Percentiles rank a stretch among this genome's conserved stretches.
phyloP scores from a whole-genome alignment of 2,329 filamentous ascomycete genomes.

The Neofusicoccum laricinum region DNA sequence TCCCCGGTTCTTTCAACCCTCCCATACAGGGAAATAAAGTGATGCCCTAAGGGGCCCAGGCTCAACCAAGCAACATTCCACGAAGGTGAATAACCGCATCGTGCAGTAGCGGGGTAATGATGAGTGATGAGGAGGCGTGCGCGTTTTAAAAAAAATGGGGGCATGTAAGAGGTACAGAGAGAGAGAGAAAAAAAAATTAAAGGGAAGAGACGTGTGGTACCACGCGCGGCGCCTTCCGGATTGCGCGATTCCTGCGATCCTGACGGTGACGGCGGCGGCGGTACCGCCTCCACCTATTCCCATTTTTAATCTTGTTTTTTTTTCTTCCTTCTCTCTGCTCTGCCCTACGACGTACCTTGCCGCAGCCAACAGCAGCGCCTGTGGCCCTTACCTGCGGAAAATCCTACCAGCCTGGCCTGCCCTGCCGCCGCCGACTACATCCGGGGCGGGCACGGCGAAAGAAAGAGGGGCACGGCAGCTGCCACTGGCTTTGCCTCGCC shows the following conservation, averaged over 20 bases:
- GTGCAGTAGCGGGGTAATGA: not conserved
- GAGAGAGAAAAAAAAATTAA: too few species aligned
- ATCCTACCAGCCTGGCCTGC: not conserved
- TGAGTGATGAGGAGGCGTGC: too few species aligned
- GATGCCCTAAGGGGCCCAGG: too few species aligned
- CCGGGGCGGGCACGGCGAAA: not conserved
- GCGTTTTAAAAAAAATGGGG: too few species aligned
- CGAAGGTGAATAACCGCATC: not conserved
- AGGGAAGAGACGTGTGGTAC: not conserved
- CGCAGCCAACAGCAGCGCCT: too few species aligned
- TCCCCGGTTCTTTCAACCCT: not conserved
- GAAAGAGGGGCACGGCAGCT: slow-evolving; percentile 5
- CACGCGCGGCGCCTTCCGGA: not conserved
- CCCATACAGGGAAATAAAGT: not conserved
- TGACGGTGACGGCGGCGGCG: not conserved
- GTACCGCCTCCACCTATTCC: too few species aligned
- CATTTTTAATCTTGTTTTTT: not conserved
- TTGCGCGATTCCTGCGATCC: slow-evolving; percentile 4
- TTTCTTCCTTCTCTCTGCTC: not conserved
- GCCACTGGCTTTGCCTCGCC: not conserved
- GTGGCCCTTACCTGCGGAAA: not conserved
- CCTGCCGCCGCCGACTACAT: not conserved
- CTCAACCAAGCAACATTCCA: too few species aligned
- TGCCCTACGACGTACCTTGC: too few species aligned
- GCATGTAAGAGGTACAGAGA: not conserved